These are phyloP conservation scores for Russula sp. DNA, from an alignment of 768 basidiomycete species.

Conservation along the genomic window DNA sequence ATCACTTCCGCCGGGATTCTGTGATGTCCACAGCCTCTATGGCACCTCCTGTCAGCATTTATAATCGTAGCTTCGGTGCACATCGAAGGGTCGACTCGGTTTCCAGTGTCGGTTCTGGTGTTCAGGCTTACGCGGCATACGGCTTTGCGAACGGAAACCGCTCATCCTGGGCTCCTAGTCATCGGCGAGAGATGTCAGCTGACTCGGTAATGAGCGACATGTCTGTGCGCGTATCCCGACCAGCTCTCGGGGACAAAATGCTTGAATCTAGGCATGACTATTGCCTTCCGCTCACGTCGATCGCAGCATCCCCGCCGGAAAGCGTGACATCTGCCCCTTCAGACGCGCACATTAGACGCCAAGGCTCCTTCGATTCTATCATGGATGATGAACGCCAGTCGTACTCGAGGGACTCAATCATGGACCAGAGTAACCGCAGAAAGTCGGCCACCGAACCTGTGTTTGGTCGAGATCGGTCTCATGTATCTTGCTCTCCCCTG, in stretches of 20 bases:
- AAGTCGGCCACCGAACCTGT: constrained; percentile 54
- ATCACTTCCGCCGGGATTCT: constrained; percentile 57
- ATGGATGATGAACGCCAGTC: constrained; percentile 43
- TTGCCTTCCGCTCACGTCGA: constrained; percentile 51
- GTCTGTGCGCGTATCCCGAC: constrained; percentile 57
- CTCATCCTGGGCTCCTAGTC: constrained; percentile 53
- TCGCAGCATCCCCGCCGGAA: constrained; percentile 59
- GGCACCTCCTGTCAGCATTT: constrained; percentile 65
- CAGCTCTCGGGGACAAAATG: constrained; percentile 85
- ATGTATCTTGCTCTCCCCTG: constrained; percentile 25
- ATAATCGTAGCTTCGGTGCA: constrained; percentile 56
- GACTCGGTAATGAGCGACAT: constrained; percentile 66
- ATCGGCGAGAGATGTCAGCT: constrained; percentile 46
- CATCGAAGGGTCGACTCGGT: constrained; percentile 52
- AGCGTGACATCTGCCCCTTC: constrained; percentile 30
- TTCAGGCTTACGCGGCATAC: constrained; percentile 48
- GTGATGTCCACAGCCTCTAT: constrained; percentile 45
- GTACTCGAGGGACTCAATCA: constrained; percentile 30
- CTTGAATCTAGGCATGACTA: constrained; percentile 54
- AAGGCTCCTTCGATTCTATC: constrained; percentile 58
- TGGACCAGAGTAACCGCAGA: constrained; percentile 52
- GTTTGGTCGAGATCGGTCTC: constrained; percentile 48
- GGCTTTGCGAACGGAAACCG: constrained; percentile 48
- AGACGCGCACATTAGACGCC: constrained; percentile 31
- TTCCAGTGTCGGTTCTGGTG: constrained; percentile 52